Evolutionary conservation across 1,284 basidiomycete species (phyloP), one percentile per base, ranked within the genome.

Genomic region (Cryptococcus jaspeensis): DNA sequence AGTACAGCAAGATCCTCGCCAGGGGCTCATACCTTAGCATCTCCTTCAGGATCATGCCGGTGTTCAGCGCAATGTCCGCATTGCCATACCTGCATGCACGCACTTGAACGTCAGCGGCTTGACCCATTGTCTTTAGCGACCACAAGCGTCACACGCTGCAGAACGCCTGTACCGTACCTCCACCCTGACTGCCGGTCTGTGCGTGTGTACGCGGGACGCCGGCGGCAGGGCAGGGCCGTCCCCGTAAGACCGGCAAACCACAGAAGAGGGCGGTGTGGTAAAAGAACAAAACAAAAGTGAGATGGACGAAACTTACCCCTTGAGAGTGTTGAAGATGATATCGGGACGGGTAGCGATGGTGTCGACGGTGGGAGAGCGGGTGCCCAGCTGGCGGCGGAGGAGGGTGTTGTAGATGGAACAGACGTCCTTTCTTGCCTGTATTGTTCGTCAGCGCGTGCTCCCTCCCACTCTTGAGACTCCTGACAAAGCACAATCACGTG

Each of bases 321-420:
- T 86, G 41, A 98, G 81, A 0, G 92, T 85, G 5, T 88, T 85
- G 71, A 96, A 96, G 58, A 99, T 83, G 50, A 98, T 86, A 41
- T 95, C 90, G 20, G 87, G 90, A 67, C 90, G 88, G 32, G 85
- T 84, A 32, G 84, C 82, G 16, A 99, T 84, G 70, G 96, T 92
- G 67, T 99, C 96, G 42, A 99, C 94, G 0, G 95, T 99, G 9
- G 96, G 96, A 76, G 85, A 89, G 23, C 95, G 85, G 3, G 87
- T 83, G 28, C 96, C 96, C 64, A 99, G 96, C 78, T 96, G 93
- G 47, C 96, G 83, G 52, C 94, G 85, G 3, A 99, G 82, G n/a
- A 99, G 85, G 65, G 89, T 89, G 78, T 90, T 95, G 83, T 96
- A 98, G 69, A 99, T 95, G 77, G 94, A 91, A 0, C 94, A 90